Evolutionary conservation across 441 rosid genomes (phyloP), one percentile per base, ranked within the genome.

Genomic region (Croton laevigatus): DNA sequence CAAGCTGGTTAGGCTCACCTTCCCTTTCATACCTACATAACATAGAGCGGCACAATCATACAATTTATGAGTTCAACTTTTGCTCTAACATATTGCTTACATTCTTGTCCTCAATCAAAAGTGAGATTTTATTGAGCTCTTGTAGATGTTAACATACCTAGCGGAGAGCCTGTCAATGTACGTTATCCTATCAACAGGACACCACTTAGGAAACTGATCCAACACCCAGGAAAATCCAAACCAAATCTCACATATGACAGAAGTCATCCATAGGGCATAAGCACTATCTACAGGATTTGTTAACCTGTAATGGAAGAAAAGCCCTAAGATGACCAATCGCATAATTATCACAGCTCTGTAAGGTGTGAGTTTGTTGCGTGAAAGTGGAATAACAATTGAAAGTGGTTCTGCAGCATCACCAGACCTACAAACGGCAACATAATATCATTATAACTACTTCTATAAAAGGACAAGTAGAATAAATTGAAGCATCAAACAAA

Each of bases 191-290:
- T 90, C 79, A 60, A 94, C 69, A 45, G 98, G 98, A 81, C 80
- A 71, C 98, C 98, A 94, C 78, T 94, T 94, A 51, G 98, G 98
- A 71, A 94, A 94, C 85, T 94, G 98, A 91, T 94, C 98, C 88
- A 94, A 61, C 80, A 94, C 97, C 98, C 98, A 94, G 5, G 97
- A 94, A 74, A 86, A 78, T 17, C 97, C 98, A 80, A 94, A 94
- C 98, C 98, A 94, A 52, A 94, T 91, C 89, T 94, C 98, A 73
- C 98, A 94, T 77, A 94, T 91, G 75, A 94, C 90, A 70, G 97
- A 94, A 68, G 97, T 94, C 61, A 94, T 81, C 98, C 98, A 94
- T 37, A 91, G 71, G 54, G 79, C 83, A 27, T 61, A 83, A 74
- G 98, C 98, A 22, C 98, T 94, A 42, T 94, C 91, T 1, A 94